Conservation (phyloP, 768 basidiomycete genomes). For the Trametes maxima region DNA sequence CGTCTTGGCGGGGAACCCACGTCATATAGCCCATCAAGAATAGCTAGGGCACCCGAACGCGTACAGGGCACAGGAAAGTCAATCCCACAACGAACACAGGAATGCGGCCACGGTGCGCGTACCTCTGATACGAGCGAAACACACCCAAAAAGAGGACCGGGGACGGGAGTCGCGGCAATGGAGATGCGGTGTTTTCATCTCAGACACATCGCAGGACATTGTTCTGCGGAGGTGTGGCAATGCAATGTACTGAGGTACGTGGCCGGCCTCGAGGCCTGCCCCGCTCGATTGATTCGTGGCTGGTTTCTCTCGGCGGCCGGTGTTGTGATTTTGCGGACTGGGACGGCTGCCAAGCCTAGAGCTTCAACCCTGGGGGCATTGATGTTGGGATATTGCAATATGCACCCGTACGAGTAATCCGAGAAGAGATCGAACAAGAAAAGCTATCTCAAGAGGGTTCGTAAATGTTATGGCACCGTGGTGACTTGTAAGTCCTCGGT, state of each 20-base stretch:
- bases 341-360: too few relatives aligned
- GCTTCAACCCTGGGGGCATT: too few relatives aligned
- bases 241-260: slow-evolving; percentile 44
- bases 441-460: too few relatives aligned
- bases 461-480: too few relatives aligned
- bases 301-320: background rate
- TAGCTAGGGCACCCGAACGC: background rate
- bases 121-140: slow-evolving; percentile 9
- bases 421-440: too few relatives aligned
- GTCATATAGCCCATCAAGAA: too few relatives aligned
- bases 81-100: slow-evolving; percentile 1
- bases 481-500: too few relatives aligned
- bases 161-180: background rate
- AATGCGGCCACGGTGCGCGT: background rate
- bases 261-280: background rate
- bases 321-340: too few relatives aligned
- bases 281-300: background rate
- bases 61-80: background rate
- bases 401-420: too few relatives aligned
- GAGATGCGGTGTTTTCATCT: background rate
- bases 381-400: too few relatives aligned
- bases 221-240: slow-evolving; percentile 40
- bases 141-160: background rate
- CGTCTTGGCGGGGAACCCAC: background rate
- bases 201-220: slow-evolving; percentile 43